Evolutionary conservation across 768 basidiomycete species (phyloP), one percentile per base, ranked within the genome.

Genomic region (Tulasnella sp.): DNA sequence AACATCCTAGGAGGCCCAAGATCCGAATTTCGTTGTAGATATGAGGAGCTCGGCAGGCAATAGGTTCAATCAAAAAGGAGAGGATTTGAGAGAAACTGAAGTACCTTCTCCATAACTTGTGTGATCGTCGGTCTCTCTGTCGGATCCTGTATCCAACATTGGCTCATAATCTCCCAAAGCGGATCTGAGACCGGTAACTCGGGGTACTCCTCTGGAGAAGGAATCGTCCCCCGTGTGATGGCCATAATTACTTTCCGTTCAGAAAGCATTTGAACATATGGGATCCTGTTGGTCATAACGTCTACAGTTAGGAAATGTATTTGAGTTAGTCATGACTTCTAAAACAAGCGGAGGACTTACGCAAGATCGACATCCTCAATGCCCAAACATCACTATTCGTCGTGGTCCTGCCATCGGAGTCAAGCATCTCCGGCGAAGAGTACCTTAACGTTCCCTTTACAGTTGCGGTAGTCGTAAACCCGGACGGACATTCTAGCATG

Each of bases 81-180:
- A n/a, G n/a, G n/a, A n/a, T n/a, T n/a, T n/a, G n/a, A n/a, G n/a
- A n/a, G 44, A 46, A 46, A 12, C 2, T 9, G 4, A 7, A n/a
- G n/a, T 8, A 78, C 77, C 58, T 78, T 44, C 9, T 78, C 60
- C 14, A 41, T 41, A 1, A 64, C 54, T 28, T 34, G 14, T 20
- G 11, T 20, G 31, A 80, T 80, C 24, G 79, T 80, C 2, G 79
- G 79, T 12, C 79, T 2, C 37, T 44, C 18, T 1, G n/a, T n/a
- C 5, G 79, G 64, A 22, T 72, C 79, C 7, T 16, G 24, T 24
- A 5, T 18, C 79, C 79, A 80, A 34, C 79, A 80, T 42, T 73
- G 4, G 58, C 42, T 41, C 40, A 80, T 34, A 4, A 72, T 50
- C 41, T 50, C 48, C 79, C 79, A 80, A 8, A 80, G 22, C 28